Evolutionary conservation across 2,329 filamentous ascomycete species (phyloP).

Genomic region (Talaromyces sp.): DNA sequence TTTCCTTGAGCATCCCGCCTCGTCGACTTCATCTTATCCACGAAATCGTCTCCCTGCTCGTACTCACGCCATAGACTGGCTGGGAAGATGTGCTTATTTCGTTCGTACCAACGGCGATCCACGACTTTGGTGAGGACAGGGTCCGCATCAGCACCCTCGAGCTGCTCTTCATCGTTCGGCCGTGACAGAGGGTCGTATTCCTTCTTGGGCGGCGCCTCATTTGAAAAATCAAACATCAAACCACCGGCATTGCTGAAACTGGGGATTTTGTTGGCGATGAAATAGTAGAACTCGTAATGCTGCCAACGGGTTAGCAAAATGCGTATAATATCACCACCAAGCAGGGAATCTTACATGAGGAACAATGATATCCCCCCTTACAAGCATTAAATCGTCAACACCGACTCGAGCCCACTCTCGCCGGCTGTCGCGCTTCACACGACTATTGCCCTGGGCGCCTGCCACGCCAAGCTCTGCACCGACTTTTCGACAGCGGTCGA

Average conservation of each 20-base stretch:
- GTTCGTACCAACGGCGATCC: slow-evolving; percentile 92
- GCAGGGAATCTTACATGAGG: slow-evolving; percentile 67
- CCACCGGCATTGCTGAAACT: slow-evolving; percentile 70
- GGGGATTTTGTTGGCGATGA: slow-evolving; percentile 68
- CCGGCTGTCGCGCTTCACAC: slow-evolving; percentile 53
- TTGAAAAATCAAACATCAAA: slow-evolving; percentile 71
- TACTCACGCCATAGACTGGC: slow-evolving; percentile 95
- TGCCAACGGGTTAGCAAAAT: slow-evolving; percentile 34
- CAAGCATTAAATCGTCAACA: slow-evolving; percentile 92
- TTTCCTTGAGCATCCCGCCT: slow-evolving; percentile 85
- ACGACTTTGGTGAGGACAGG: slow-evolving; percentile 85
- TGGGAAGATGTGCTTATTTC: slow-evolving; percentile 97
- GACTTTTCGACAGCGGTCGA: slow-evolving; percentile 86
- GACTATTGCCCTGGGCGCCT: slow-evolving; percentile 46
- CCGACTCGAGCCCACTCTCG: slow-evolving; percentile 89
- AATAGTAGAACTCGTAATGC: slow-evolving; percentile 98
- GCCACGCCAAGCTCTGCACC: slow-evolving; percentile 77
- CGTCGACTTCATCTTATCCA: slow-evolving; percentile 59
- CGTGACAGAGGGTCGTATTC: slow-evolving; percentile 39
- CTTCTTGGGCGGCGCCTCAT: slow-evolving; percentile 30
- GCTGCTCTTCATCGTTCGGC: slow-evolving; percentile 46
- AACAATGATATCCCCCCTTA: slow-evolving; percentile 84
- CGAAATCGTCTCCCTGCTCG: slow-evolving; percentile 77
- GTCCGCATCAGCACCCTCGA: slow-evolving; percentile 75
- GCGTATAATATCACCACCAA: neutral